These are phyloP conservation scores for Laburnicola sp. DNA, from an alignment of 2,329 filamentous ascomycete species.

Conservation along the genomic window DNA sequence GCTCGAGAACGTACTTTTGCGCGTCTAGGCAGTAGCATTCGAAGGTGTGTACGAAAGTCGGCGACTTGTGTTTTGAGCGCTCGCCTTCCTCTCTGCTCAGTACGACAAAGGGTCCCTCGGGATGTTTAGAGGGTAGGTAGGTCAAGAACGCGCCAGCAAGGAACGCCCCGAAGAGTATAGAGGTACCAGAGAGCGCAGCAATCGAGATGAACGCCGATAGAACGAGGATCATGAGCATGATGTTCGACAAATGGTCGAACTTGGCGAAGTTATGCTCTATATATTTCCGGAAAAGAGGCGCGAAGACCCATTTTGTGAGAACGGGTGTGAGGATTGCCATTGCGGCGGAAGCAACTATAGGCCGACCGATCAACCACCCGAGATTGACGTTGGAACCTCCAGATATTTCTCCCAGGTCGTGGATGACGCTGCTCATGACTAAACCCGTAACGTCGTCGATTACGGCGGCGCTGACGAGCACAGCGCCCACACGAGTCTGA, in stretches of 20 bases:
- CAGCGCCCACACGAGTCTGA: conserved; percentile 50
- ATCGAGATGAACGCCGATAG: conserved; percentile 34
- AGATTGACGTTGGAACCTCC: conserved; percentile 15
- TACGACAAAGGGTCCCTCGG: conserved; percentile 27
- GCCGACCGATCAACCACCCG: conserved; percentile 32
- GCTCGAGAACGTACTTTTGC: conserved; percentile 46
- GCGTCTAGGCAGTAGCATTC: conserved; percentile 50
- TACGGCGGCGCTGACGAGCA: conserved; percentile 53
- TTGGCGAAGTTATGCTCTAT: conserved; percentile 23
- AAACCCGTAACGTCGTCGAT: conserved; percentile 54
- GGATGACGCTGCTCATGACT: conserved; percentile 46
- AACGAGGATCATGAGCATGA: conserved; percentile 33
- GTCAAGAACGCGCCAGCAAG: conserved; percentile 35
- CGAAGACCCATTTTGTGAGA: conserved; percentile 43
- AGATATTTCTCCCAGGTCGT: conserved; percentile 25
- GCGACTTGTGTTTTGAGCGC: conserved; percentile 27
- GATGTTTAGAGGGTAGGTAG: conserved; percentile 29
- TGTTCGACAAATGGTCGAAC: conserved; percentile 29
- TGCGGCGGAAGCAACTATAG: conserved; percentile 31
- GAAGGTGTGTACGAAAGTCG: conserved; percentile 37
- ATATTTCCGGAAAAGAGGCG: conserved; percentile 27
- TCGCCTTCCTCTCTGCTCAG: conserved; percentile 32
- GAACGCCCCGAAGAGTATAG: conserved; percentile 36
- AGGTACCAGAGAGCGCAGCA: conserved; percentile 35
- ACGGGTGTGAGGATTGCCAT: conserved; percentile 23